Base-by-base conservation (phyloP, 1,284 basidiomycete species). In the Austroboletus novae-zelandiae region DNA sequence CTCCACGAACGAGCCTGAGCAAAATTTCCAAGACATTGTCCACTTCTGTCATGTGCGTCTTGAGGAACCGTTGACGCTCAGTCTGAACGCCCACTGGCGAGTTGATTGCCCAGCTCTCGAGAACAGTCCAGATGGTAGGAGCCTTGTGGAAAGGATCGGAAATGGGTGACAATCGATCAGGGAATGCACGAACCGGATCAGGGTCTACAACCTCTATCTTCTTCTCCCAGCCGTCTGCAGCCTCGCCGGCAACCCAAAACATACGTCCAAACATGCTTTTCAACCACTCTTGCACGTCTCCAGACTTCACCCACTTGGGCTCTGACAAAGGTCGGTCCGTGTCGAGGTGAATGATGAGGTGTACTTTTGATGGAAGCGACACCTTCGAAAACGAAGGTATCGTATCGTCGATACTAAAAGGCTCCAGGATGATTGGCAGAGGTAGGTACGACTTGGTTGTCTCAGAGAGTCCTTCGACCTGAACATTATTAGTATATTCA, bases 241-340 rank as follows among this genome's bases (percentile, higher is more conserved):
- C 79, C 53, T 85, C 80, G 30, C 83, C 84, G 23, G 82, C 77
- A 47, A 84, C 84, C 84, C 86, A 89, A 61, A 89, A 87, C 79
- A 86, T 85, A 27, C 86, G 79, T 1, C 84, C 91, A 69, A 89
- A 92, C 78, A 91, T 91, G 64, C 85, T 90, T 62, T 84, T 84
- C 53, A 98, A 74, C 91, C 94, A 97, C 43, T 94, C 92, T 58
- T 94, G 89, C 17, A 96, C 81, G 65, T 95, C 91, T 40, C 95
- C 94, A 4, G 89, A 90, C 67, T 92, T 92, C 41, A 94, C 90
- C 96, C 96, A 99, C 66, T 91, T 89, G 3, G 95, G 91, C 68
- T 98, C 94, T 9, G 91, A 94, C 29, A 98, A 72, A 0, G 95
- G 94, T 52, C 89, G 84, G 37, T 83, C 83, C 51, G 83, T 89